Evolutionary conservation across 2,329 filamentous ascomycete genomes (phyloP), one percentile per base, ranked within the genome.

Genomic region (Fusarium coicis): DNA sequence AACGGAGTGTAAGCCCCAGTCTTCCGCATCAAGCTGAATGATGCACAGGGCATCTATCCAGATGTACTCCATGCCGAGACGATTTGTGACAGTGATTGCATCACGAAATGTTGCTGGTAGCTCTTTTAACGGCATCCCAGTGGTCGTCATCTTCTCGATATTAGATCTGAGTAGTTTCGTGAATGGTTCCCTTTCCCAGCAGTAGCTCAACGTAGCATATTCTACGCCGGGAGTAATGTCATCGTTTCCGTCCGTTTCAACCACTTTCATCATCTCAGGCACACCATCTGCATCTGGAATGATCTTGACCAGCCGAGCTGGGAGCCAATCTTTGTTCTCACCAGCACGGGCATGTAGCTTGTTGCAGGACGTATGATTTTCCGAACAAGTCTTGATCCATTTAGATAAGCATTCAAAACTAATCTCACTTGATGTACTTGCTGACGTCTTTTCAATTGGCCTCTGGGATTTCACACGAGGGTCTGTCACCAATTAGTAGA

Each of bases 31-130:
- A 0, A 18, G 47, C n/a, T 65, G 47, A 8, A 65, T 55, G 3
- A 65, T 65, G 8, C 63, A 63, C 2, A 65, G 58, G 3, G 58
- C 58, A 16, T 63, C 58, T n/a, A 65, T 65, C 58, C 47, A 65
- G 6, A 65, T 55, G 4, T 63, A 47, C 14, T 63, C 32, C 2
- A 63, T 7, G 8, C 57, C 46, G 8, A 65, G 57, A 3, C 28
- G 34, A 4, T 8, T 30, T 4, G 57, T 23, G 2, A 30, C 19
- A 14, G 16, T 21, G 4, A 65, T 47, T 5, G 62, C 62, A 23
- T 65, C 46, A 8, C 46, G 58, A 19, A 63, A 65, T 14, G 57
- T 65, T 4, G 39, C 39, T 4, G 57, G 57, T 2, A 65, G 34
- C 5, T 40, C 34, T 4, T 46, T 21, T 1, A 54, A 4, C 0